Conservation (phyloP, 495 filamentous ascomycete species). For the Daldinia loculata region DNA sequence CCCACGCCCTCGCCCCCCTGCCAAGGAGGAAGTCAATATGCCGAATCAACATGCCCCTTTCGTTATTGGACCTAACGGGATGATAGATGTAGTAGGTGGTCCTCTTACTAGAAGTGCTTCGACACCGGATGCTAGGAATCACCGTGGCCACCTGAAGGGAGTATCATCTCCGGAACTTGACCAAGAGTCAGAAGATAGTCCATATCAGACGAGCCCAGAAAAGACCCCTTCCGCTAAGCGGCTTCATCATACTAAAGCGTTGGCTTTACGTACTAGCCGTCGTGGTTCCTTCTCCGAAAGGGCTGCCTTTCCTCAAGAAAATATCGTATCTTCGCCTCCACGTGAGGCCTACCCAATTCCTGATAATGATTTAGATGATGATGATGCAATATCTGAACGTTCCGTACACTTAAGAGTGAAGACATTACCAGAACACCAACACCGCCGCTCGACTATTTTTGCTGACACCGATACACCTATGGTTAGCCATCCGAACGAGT, state of each 20-base stretch:
- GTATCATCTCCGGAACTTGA: conserved; percentile 38
- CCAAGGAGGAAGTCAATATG: conserved; percentile 23
- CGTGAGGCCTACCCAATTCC: conserved; percentile 28
- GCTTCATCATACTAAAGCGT: conserved; percentile 38
- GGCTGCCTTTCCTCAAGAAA: conserved; percentile 30
- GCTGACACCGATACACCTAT: conserved; percentile 43
- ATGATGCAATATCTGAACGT: conserved; percentile 31
- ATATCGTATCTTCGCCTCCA: conserved; percentile 28
- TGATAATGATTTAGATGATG: conserved; percentile 33
- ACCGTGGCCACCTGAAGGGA: conserved; percentile 34
- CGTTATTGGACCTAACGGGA: conserved; percentile 42
- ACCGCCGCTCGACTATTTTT: conserved; percentile 43
- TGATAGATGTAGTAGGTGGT: conserved; percentile 42
- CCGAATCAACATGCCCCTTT: conserved; percentile 38
- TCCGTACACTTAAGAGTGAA: conserved; percentile 26
- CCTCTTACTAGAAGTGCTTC: conserved; percentile 46
- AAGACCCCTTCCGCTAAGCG: conserved; percentile 45
- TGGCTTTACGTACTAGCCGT: conserved; percentile 35
- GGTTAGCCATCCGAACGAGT: conserved; percentile 40
- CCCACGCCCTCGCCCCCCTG: conserved; percentile 37
- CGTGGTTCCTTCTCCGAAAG: conserved; percentile 44
- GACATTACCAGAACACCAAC: conserved; percentile 30
- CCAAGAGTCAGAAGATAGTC: conserved; percentile 40
- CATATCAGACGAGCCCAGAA: conserved; percentile 45
- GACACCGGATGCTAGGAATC: conserved; percentile 45